These are phyloP conservation scores for Cymodocea nodosa DNA, from an alignment of 116 monocot genomes.

Conservation along the genomic window DNA sequence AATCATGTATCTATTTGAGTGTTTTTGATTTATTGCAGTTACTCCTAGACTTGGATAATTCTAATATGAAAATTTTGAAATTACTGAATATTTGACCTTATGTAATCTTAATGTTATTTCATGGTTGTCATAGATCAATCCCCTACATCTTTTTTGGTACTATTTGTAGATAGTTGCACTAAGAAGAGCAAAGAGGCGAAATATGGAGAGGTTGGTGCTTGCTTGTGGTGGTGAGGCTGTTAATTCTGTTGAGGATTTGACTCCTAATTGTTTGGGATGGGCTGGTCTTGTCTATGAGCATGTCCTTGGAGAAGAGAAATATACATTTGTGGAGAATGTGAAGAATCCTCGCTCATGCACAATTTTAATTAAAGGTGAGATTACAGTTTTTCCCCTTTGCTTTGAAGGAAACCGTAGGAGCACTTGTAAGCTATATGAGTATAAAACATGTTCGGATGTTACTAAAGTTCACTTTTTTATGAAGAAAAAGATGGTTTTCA, in stretches of 20 bases:
- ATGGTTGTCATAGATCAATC: not conserved
- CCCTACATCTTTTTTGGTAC: not conserved
- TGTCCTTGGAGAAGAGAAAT: conserved; percentile 93
- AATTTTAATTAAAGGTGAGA: conserved; percentile 81
- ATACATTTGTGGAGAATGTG: conserved; percentile 96
- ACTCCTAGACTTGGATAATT: no score
- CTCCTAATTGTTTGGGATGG: conserved; percentile 87
- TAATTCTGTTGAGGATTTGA: conserved; percentile 88
- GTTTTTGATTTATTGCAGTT: no score
- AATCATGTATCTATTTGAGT: no score
- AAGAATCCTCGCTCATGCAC: conserved; percentile 93
- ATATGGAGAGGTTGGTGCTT: conserved; percentile 91
- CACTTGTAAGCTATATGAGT: not conserved
- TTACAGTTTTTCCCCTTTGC: not conserved
- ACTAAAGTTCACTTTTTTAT: no score
- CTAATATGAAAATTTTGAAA: no score
- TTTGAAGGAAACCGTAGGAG: not conserved
- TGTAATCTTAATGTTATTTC: not conserved
- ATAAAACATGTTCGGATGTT: not conserved
- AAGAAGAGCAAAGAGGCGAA: conserved; percentile 96
- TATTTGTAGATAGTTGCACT: conserved; percentile 74
- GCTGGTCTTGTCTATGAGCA: conserved; percentile 99
- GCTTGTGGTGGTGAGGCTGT: conserved; percentile 99
- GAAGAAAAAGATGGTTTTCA: no score
- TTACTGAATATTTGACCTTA: not conserved